phyloP scores from a whole-genome alignment of 805 yeast species.

The Kuraishia piskuri region DNA sequence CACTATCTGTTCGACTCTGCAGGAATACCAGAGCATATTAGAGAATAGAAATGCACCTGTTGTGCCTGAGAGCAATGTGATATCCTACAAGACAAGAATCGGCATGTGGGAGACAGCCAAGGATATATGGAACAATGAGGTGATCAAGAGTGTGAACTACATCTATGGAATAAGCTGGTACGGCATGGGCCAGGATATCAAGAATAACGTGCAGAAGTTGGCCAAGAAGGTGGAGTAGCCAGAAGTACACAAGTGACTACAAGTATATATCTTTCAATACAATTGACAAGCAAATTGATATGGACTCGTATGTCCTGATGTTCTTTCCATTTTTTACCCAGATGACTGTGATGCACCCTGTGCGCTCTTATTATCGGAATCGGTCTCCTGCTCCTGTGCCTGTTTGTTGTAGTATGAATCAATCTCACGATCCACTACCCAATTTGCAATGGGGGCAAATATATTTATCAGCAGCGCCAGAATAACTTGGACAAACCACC shows the following conservation, averaged over 20 bases:
- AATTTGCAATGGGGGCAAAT: constrained; percentile 51
- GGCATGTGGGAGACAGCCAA: constrained; percentile 50
- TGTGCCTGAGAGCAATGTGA: constrained; percentile 33
- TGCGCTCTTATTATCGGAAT: neutral
- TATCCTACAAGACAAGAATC: constrained; percentile 36
- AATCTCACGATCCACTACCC: constrained; percentile 45
- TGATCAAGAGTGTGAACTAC: constrained; percentile 56
- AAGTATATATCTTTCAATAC: neutral
- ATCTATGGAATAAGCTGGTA: constrained; percentile 46
- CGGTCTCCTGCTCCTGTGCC: neutral
- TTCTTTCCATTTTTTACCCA: neutral
- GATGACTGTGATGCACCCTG: neutral
- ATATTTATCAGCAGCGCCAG: constrained; percentile 41
- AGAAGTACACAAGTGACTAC: neutral
- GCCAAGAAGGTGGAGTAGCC: neutral
- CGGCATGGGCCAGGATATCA: constrained; percentile 27
- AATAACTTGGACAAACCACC: constrained; percentile 42
- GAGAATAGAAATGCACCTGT: constrained; percentile 44
- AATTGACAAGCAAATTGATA: neutral
- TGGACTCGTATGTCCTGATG: neutral
- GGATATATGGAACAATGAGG: constrained; percentile 75
- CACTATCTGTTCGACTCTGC: constrained; percentile 37
- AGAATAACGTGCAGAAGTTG: constrained; percentile 17
- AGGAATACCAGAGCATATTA: constrained; percentile 38
- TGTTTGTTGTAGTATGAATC: constrained; percentile 33